phyloP scores from a whole-genome alignment of 116 monocot genomes.

The Posidonia oceanica region DNA sequence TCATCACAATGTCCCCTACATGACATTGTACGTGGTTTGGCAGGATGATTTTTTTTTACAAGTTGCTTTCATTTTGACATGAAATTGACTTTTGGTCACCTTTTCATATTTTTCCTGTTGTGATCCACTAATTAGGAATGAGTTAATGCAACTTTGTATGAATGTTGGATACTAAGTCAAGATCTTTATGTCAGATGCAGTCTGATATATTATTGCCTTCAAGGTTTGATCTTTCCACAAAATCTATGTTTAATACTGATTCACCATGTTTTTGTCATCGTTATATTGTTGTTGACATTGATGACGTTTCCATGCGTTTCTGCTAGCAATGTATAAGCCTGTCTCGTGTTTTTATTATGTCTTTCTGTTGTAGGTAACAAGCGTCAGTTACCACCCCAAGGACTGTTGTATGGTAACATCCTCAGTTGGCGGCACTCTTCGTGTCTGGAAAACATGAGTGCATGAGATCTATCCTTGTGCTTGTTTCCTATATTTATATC shows the following conservation, averaged over 20 bases:
- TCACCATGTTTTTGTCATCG: too few species aligned
- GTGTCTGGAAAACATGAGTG: slow-evolving; percentile 58
- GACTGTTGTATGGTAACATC: slow-evolving; percentile 83
- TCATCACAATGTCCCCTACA: too few species aligned
- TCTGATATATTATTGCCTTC: too few species aligned
- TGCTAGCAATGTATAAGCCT: background rate
- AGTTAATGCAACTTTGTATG: background rate
- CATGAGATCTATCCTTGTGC: background rate
- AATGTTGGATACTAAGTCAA: background rate
- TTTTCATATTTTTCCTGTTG: background rate
- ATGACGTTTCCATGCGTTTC: background rate
- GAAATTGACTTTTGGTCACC: too few species aligned
- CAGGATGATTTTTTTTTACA: too few species aligned
- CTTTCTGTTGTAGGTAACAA: slow-evolving; percentile 53
- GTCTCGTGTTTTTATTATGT: background rate
- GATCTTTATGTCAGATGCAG: too few species aligned
- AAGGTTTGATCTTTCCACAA: too few species aligned
- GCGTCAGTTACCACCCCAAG: slow-evolving; percentile 89
- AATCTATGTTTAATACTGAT: too few species aligned
- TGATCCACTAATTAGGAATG: background rate
- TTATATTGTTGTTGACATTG: background rate
- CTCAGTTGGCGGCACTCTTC: slow-evolving; percentile 79
- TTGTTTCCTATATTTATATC: too few species aligned
- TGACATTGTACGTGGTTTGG: too few species aligned
- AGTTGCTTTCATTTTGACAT: too few species aligned